A percentile compares a stretch with the other conserved stretches of the same genome.
These are phyloP conservation scores for Zea mays DNA, from an alignment of 176 grass and related monocot species.

Conservation along the genomic window DNA sequence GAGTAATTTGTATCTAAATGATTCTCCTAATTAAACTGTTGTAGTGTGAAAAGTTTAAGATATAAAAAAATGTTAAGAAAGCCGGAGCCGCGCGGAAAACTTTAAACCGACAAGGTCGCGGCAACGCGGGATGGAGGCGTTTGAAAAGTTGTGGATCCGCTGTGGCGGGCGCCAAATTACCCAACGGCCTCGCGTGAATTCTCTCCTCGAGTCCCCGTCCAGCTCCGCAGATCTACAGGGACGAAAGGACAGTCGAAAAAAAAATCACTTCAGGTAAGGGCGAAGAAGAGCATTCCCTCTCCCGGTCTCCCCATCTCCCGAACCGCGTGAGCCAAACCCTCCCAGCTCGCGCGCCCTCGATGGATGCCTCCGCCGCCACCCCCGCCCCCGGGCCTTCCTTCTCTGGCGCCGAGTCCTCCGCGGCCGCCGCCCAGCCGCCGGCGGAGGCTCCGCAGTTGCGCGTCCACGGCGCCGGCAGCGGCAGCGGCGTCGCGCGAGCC, in stretches of 20 bases:
- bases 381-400: not conserved
- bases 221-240: slow-evolving; percentile 21
- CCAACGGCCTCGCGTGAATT: slow-evolving; percentile 29
- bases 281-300: not conserved
- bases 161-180: slow-evolving; percentile 19
- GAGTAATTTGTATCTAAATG: too few species aligned
- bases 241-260: slow-evolving; percentile 13
- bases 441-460: not conserved
- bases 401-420: not conserved
- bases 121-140: not conserved
- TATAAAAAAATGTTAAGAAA: too few species aligned
- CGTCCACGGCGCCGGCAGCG: not conserved
- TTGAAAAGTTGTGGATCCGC: slow-evolving; percentile 21
- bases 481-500: not conserved
- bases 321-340: slow-evolving; percentile 1
- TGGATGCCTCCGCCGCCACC: not conserved
- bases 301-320: not conserved
- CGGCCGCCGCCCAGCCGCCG: not conserved
- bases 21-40: not conserved
- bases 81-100: not conserved
- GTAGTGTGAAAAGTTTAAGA: too few species aligned
- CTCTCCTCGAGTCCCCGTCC: not conserved
- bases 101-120: slow-evolving; percentile 12
- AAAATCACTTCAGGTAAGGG: not conserved
- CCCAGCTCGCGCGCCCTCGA: not conserved